Evolutionary conservation across 2,329 filamentous ascomycete genomes (phyloP).

Genomic region (Parastagonospora avenae): DNA sequence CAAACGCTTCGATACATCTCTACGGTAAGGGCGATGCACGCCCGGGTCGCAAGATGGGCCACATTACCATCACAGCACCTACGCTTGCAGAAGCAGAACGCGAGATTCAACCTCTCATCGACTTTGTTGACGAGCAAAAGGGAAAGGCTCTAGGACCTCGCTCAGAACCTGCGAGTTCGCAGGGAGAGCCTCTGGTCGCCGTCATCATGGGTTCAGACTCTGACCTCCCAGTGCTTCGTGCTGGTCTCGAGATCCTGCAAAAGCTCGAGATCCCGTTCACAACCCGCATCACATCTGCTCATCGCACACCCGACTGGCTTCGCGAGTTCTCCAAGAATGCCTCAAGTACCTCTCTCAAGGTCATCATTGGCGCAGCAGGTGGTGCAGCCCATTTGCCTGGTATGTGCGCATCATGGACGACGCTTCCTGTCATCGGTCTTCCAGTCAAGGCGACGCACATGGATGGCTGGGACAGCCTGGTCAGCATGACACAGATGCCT

Average conservation of each 20-base stretch:
- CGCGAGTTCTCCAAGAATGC: conserved; percentile 51
- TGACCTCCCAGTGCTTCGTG: conserved; percentile 70
- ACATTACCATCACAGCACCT: conserved; percentile 79
- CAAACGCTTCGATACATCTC: conserved; percentile 73
- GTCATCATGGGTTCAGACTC: conserved; percentile 87
- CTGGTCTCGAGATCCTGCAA: conserved; percentile 68
- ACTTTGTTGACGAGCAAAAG: conserved; percentile 64
- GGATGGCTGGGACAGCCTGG: conserved; percentile 56
- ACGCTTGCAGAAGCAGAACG: conserved; percentile 71
- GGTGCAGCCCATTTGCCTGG: conserved; percentile 59
- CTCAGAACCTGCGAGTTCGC: conserved; percentile 9
- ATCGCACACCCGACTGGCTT: conserved; percentile 57
- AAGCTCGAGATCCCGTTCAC: conserved; percentile 75
- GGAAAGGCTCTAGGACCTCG: conserved; percentile 37
- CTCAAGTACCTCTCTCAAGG: conserved; percentile 43
- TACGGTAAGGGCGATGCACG: conserved; percentile 88
- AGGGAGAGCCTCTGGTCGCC: conserved; percentile 64
- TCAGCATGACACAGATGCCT: conserved; percentile 60
- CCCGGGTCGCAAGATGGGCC: conserved; percentile 91
- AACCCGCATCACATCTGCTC: conserved; percentile 76
- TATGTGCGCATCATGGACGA: conserved; percentile 57
- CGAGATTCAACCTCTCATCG: conserved; percentile 71
- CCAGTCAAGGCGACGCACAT: conserved; percentile 57
- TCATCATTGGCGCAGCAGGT: conserved; percentile 57
- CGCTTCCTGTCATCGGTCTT: conserved; percentile 57